Conservation (phyloP, 192 early-diverging fungal genomes). For the Glomus cerebriforme region DNA sequence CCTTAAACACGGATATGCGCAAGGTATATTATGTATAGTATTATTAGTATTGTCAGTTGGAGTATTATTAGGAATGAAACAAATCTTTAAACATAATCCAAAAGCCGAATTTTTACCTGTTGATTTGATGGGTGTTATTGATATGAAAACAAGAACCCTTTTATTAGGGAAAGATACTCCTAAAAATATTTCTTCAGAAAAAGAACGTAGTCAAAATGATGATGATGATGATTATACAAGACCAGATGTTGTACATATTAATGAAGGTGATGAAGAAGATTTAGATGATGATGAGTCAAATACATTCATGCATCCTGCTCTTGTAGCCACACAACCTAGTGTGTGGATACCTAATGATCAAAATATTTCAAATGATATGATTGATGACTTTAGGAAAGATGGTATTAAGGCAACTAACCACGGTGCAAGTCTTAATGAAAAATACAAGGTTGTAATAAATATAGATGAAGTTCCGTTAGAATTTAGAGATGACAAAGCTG, state of each 20-base stretch:
- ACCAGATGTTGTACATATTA: neutral
- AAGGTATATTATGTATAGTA: constrained; percentile 33
- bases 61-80: neutral
- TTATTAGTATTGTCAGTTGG: neutral
- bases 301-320: neutral
- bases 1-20: constrained; percentile 51
- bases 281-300: neutral
- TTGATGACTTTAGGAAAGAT: neutral
- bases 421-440: neutral
- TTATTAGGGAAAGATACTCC: neutral
- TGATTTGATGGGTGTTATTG: constrained; percentile 18
- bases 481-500: neutral
- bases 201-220: neutral
- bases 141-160: neutral
- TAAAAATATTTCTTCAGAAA: neutral
- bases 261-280: neutral
- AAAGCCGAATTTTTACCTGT: constrained; percentile 25
- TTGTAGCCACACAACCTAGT: neutral
- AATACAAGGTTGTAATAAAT: neutral
- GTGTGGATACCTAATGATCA: constrained; percentile 13
- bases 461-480: neutral
- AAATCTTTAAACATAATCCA: constrained; percentile 14
- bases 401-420: neutral
- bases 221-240: neutral
- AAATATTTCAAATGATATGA: neutral